Evolutionary conservation across 139 green algal species (phyloP).

Genomic region (Picochlorum sp.): DNA sequence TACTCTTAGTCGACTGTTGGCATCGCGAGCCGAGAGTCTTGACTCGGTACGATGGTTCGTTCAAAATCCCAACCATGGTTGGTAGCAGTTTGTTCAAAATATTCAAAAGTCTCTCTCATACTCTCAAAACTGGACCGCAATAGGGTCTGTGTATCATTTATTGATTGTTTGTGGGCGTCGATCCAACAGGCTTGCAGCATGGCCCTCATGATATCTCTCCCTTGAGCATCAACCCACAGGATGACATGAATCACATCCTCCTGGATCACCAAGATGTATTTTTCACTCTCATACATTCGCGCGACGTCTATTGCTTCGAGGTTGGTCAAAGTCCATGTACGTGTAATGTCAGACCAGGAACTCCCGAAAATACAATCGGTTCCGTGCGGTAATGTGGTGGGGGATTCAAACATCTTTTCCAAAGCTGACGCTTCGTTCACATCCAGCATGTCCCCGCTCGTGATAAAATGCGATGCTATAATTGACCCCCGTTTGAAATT

Average conservation of each 20-base stretch:
- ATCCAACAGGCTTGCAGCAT: conserved; percentile 62
- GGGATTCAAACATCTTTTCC: conserved; percentile 6
- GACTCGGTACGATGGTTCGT: background rate
- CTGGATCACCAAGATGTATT: conserved; percentile 51
- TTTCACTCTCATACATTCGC: conserved; percentile 35
- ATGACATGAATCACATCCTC: conserved; percentile 36
- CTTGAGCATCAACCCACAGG: conserved; percentile 31
- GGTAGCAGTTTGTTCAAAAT: conserved; percentile 14
- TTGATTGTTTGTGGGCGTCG: conserved; percentile 16
- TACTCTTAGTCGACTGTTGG: too few species aligned
- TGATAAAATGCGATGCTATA: background rate
- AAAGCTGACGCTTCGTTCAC: background rate
- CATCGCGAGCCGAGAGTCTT: background rate
- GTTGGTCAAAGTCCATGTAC: background rate
- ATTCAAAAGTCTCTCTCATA: conserved; percentile 14
- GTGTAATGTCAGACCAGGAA: background rate
- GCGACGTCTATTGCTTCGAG: conserved; percentile 7
- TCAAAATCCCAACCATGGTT: conserved; percentile 22
- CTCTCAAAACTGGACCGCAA: conserved; percentile 12
- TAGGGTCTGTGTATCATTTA: background rate
- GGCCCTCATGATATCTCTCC: conserved; percentile 30
- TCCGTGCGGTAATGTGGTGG: background rate
- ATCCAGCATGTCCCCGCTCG: background rate
- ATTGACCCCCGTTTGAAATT: conserved; percentile 52
- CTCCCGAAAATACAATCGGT: conserved; percentile 11